These are phyloP conservation scores for Nakazawaea anatomiae DNA, from an alignment of 805 yeast species.

Conservation along the genomic window DNA sequence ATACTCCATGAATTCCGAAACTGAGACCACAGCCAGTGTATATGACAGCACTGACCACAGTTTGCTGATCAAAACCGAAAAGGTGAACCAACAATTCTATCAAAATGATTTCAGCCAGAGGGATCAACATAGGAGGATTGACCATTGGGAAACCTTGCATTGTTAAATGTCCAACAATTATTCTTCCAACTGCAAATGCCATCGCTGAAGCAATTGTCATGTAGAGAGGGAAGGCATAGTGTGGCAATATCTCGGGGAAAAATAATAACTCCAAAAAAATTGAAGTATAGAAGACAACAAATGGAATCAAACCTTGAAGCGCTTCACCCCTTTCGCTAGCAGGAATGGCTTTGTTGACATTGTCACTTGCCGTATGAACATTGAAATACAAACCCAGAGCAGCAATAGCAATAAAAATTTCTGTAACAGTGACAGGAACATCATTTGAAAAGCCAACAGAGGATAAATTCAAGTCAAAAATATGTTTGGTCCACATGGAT, in stretches of 20 bases:
- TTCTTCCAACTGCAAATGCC: slow-evolving; percentile 88
- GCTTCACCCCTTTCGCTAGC: slow-evolving; percentile 27
- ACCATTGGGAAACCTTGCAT: slow-evolving; percentile 67
- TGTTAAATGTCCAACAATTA: slow-evolving; percentile 83
- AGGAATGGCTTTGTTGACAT: slow-evolving; percentile 37
- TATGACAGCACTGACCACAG: slow-evolving; percentile 44
- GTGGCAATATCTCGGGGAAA: slow-evolving; percentile 45
- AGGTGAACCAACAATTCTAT: slow-evolving; percentile 28
- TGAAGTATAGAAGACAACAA: slow-evolving; percentile 45
- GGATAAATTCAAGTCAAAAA: slow-evolving; percentile 34
- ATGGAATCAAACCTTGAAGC: slow-evolving; percentile 61
- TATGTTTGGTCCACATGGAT: slow-evolving; percentile 49
- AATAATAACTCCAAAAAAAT: slow-evolving; percentile 41
- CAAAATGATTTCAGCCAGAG: slow-evolving; percentile 41
- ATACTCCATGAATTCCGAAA: slow-evolving; percentile 61
- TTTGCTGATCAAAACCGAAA: slow-evolving; percentile 32
- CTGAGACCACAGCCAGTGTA: slow-evolving; percentile 68
- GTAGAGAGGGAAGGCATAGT: slow-evolving; percentile 48
- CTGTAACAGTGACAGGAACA: slow-evolving; percentile 30
- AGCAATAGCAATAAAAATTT: slow-evolving; percentile 44
- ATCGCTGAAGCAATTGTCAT: slow-evolving; percentile 67
- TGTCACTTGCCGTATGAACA: slow-evolving; percentile 59
- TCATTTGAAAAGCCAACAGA: slow-evolving; percentile 23
- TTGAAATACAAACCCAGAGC: slow-evolving; percentile 54
- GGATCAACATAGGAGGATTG: slow-evolving; percentile 66